Base-by-base conservation (phyloP, 1,139 yeast genomes). In the Sugiyamaella grinbergsii region DNA sequence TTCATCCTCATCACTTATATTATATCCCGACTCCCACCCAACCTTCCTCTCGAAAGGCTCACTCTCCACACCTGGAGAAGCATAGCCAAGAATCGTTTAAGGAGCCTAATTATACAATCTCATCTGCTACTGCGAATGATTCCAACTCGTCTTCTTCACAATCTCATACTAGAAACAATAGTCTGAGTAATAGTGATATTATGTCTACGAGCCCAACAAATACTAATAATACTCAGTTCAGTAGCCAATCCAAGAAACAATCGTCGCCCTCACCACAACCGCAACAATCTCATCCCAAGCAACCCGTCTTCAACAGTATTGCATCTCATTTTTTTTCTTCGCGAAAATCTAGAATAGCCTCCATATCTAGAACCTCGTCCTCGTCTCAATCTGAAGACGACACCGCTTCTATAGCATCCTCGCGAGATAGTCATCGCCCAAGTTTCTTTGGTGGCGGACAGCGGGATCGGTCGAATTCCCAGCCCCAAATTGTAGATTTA, bases 331-430 rank as follows among this genome's bases (percentile, higher is more conserved):
- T 47, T 18, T 47, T 47, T 15, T 47, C 51, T 5, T 42, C 51
- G 3, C 51, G 51, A 10, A 47, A 47, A 42, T 42, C 47, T 3
- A 23, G 47, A 26, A 34, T 42, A 7, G 34, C 51, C n/a, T 47
- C 51, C 2, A 26, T 41, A 15, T 47, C 51, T 19, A 23, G 51
- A 20, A 37, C 39, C 11, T 36, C 47, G n/a, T 47, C 51, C 5
- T 47, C 51, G 3, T 47, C 51, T 15, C 47, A 39, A 10, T 42
- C 45, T 23, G 50, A 46, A 40, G 51, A 47, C 51, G 50, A 47
- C 19, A n/a, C 38, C 6, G 24, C 18, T 18, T 41, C 46, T 2
- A 22, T 47, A 13, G 13, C 7, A 4, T 33, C 47, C 5, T 11
- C 24, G 10, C 24, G 22, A 4, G 36, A 43, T 34, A 31, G n/a